Base-by-base conservation (phyloP, 208 protist species). In the Trypanosomatidae sp. region DNA sequence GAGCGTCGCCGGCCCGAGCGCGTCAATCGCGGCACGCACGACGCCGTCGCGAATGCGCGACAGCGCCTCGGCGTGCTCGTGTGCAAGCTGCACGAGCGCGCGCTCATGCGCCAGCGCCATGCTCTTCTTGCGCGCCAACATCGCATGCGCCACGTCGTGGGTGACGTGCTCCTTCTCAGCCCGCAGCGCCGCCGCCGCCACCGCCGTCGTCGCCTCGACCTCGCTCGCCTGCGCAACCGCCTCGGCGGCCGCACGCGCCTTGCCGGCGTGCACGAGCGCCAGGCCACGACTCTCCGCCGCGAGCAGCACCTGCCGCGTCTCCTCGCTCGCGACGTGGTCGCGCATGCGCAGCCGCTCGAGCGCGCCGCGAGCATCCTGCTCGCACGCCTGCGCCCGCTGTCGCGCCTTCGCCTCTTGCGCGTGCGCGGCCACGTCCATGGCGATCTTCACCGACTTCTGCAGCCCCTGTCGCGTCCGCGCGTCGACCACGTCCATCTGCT, bases 351-450 rank as follows among this genome's bases (percentile, higher is more conserved):
- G 89, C 13, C 75, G 65, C 43, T 97, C 93, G 21, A 98, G 77
- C 35, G 63, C 45, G 33, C 88, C 93, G 38, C 57, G 58, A 21
- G 94, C 87, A 63, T 81, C 68, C 73, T 97, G 93, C 65, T 97
- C 95, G 1, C 74, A 58, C 6, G 71, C 70, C 39, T 74, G 62
- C 28, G 95, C 92, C 44, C 94, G 66, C 56, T 97, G 92, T 51
- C 81, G 65, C 24, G 95, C 92, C 33, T 74, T 61, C 8, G 80
- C 77, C 68, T 98, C 89, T 69, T 97, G 93, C 11, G 88, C 88
- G 44, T 92, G 90, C 10, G 93, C 97, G 11, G 94, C 92, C 43
- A 97, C 96, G 58, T 97, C 89, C 55, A 98, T 97, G 16, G 94
- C 95, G 39, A 96, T 85, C 67, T 98, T 93, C 20, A 97, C 95